These are phyloP conservation scores for Aspergillus aculeatinus DNA, from an alignment of 2,329 filamentous ascomycete genomes.

Conservation along the genomic window DNA sequence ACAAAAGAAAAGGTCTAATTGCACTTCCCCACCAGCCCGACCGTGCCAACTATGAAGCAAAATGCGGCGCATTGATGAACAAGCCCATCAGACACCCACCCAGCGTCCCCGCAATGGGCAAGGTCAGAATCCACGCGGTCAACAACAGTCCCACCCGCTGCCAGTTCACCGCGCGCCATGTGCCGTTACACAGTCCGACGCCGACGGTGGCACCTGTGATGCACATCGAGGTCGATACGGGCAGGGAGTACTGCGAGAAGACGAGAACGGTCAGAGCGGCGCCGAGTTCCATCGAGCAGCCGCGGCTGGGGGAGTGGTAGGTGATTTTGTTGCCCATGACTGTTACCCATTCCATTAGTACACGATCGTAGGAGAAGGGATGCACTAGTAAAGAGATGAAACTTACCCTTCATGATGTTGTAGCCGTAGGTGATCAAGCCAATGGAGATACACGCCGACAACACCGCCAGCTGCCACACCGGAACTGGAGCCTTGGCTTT, in stretches of 20 bases:
- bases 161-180: conserved; percentile 70
- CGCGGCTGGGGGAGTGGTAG: conserved; percentile 61
- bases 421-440: conserved; percentile 75
- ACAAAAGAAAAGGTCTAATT: background rate
- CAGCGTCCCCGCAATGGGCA: conserved; percentile 61
- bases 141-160: conserved; percentile 68
- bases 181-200: conserved; percentile 75
- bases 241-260: conserved; percentile 72
- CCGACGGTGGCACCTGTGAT: conserved; percentile 78
- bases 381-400: too few relatives aligned
- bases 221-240: conserved; percentile 76
- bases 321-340: conserved; percentile 82
- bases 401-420: conserved; percentile 76
- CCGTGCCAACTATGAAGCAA: conserved; percentile 22
- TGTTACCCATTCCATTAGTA: conserved; percentile 31
- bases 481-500: conserved; percentile 65
- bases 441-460: conserved; percentile 61
- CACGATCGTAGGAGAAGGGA: background rate
- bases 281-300: conserved; percentile 75
- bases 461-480: conserved; percentile 73
- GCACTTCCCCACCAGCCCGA: too few relatives aligned
- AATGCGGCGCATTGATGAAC: conserved; percentile 61
- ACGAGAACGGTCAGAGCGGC: conserved; percentile 73
- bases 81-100: conserved; percentile 55
- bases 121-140: conserved; percentile 66